Base-by-base conservation (phyloP, 2,329 filamentous ascomycete genomes). In the Coniochaeta sp. region DNA sequence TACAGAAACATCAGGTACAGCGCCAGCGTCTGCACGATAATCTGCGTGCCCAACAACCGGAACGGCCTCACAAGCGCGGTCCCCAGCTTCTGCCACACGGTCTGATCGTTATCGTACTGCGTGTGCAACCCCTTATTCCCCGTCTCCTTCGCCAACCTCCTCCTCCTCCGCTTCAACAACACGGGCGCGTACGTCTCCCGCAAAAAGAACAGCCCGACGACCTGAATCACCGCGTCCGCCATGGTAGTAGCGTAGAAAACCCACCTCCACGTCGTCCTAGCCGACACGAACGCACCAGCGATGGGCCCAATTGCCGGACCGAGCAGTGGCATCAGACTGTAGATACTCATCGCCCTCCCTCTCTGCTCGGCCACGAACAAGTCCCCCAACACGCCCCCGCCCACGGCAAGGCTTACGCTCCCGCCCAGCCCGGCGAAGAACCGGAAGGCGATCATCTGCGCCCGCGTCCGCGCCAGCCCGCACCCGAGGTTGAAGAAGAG, bases 261-360 rank as follows among this genome's bases (percentile, higher is more conserved):
- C 86, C 86, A 90, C 33, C 85, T 76, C 87, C 87, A 90, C 1
- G 77, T 82, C 7, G 77, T 81, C 62, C 78, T 72, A 59, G 86
- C 67, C 1, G 82, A 73, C 45, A 87, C 83, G 64, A 83, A 87
- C 0, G 81, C 83, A 16, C 84, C 84, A 1, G 78, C 79, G 50
- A 87, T 80, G 1, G 84, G 84, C 0, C 85, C 84, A 4, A 86
- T 67, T 1, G 83, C 82, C 1, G 84, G 83, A 0, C 83, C 84
- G 0, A 87, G 75, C 0, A 88, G 71, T 0, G 84, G 84, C 1
- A 77, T 78, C 1, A 87, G 71, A 49, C 73, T 79, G 67, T 86
- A 86, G 33, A 86, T 74, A 2, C 76, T 76, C 52, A 86, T 78
- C 3, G 82, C 79, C 55, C 74, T 76, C 3, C 83, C 83, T 56